Conservation (phyloP, 2,329 filamentous ascomycete species). For the Tolypocladium album region DNA sequence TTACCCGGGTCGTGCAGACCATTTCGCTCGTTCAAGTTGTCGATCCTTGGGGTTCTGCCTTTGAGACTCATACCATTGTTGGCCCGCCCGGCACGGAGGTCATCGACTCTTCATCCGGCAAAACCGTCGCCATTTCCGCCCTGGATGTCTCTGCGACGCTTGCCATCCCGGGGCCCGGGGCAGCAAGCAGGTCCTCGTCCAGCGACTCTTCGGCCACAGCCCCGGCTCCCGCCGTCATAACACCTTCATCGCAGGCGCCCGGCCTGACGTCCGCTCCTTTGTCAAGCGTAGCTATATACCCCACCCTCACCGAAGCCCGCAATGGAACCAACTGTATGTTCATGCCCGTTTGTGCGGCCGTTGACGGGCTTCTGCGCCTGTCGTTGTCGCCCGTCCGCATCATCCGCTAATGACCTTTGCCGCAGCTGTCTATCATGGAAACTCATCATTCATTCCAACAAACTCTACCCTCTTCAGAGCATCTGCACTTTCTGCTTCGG, state of each 20-base stretch:
- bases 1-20: conserved; percentile 41
- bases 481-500: background rate
- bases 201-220: background rate
- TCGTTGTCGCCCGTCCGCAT: background rate
- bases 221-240: background rate
- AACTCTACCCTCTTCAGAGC: conserved; percentile 1
- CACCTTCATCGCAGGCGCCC: background rate
- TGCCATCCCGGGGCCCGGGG: conserved; percentile 12
- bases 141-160: conserved; percentile 11
- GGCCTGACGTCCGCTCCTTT: conserved; percentile 6
- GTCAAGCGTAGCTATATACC: conserved; percentile 3
- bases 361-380: background rate
- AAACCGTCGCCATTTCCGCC: conserved; percentile 22
- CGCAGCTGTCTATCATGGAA: background rate
- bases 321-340: conserved; percentile 14
- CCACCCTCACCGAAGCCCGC: conserved; percentile 5
- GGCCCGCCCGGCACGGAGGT: conserved; percentile 26
- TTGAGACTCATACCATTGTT: conserved; percentile 32
- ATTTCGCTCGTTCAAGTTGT: conserved; percentile 43
- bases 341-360: background rate
- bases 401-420: background rate
- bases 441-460: conserved; percentile 2
- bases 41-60: conserved; percentile 33
- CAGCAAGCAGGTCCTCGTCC: conserved; percentile 9
- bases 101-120: conserved; percentile 22